Evolutionary conservation across 345 rosid species (phyloP).

Genomic region (Hevea brasiliensis): DNA sequence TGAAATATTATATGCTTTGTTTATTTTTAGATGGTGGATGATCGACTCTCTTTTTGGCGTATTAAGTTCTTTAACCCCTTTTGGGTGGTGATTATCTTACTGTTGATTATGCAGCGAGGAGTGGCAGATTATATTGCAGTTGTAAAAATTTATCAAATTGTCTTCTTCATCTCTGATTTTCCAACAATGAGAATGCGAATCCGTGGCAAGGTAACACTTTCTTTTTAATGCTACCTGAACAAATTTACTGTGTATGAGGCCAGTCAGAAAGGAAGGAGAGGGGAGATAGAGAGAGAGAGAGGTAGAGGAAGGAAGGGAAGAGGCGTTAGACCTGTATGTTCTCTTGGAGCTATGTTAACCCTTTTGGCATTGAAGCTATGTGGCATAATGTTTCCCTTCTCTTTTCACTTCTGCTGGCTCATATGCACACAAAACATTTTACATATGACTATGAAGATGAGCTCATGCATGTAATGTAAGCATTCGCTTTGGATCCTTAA

Average conservation of each 20-base stretch:
- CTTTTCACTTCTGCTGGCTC: constrained; percentile 6
- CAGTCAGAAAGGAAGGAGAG: too few species aligned
- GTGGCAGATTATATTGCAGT: constrained; percentile 95
- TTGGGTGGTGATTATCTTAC: not conserved
- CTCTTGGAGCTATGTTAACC: not conserved
- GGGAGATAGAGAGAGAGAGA: too few species aligned
- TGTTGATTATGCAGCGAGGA: constrained; percentile 49
- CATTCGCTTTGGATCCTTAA: not conserved
- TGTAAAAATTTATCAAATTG: constrained; percentile 72
- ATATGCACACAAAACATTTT: not conserved
- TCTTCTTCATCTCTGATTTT: constrained; percentile 73
- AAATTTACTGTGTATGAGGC: too few species aligned
- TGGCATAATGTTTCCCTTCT: not conserved
- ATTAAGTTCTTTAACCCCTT: not conserved
- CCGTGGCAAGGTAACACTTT: constrained; percentile 67
- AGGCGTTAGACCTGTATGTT: not conserved
- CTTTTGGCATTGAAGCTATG: not conserved
- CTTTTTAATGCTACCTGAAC: not conserved
- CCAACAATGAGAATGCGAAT: constrained; percentile 83
- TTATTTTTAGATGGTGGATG: not conserved
- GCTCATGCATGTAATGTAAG: not conserved
- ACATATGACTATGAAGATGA: not conserved
- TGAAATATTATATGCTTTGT: not conserved
- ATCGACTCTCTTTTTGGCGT: not conserved
- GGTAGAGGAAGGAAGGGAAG: too few species aligned